Evolutionary conservation across 106 monocot species (phyloP).

Genomic region (Dioscorea dumetorum): DNA sequence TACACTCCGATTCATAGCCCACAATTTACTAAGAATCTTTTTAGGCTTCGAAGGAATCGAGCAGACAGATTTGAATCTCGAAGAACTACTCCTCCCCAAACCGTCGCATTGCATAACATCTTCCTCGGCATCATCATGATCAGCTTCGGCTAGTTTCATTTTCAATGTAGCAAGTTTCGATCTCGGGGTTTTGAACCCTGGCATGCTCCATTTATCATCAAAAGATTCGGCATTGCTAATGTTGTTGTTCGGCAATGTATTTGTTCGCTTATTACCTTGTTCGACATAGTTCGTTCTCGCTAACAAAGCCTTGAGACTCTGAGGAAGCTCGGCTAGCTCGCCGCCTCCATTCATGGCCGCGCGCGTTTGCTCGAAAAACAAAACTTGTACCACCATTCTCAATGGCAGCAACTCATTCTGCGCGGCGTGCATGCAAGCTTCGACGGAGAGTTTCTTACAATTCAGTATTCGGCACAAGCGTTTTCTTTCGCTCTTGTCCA

Average conservation of each 20-base stretch:
- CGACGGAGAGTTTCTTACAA: conserved; percentile 81
- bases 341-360: conserved; percentile 21
- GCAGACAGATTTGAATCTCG: conserved; percentile 54
- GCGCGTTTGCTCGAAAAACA: conserved; percentile 83
- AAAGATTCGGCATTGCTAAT: neutral
- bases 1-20: conserved; percentile 58
- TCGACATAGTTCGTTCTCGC: conserved; percentile 10
- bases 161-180: conserved; percentile 55
- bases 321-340: conserved; percentile 33
- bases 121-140: conserved; percentile 34
- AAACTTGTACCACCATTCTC: conserved; percentile 73
- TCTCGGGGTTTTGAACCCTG: conserved; percentile 17
- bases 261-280: conserved; percentile 7
- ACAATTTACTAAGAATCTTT: conserved; percentile 63
- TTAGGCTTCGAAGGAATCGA: conserved; percentile 57
- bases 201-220: conserved; percentile 43
- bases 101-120: conserved; percentile 11
- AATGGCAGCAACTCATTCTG: conserved; percentile 80
- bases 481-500: conserved; percentile 63
- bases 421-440: conserved; percentile 75
- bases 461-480: conserved; percentile 54
- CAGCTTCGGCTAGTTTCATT: conserved; percentile 77
- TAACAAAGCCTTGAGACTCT: conserved; percentile 42
- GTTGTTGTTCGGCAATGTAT: neutral
- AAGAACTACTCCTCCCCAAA: conserved; percentile 47